phyloP scores from a whole-genome alignment of 192 early-diverging fungal species.

The Coemansia sp. region DNA sequence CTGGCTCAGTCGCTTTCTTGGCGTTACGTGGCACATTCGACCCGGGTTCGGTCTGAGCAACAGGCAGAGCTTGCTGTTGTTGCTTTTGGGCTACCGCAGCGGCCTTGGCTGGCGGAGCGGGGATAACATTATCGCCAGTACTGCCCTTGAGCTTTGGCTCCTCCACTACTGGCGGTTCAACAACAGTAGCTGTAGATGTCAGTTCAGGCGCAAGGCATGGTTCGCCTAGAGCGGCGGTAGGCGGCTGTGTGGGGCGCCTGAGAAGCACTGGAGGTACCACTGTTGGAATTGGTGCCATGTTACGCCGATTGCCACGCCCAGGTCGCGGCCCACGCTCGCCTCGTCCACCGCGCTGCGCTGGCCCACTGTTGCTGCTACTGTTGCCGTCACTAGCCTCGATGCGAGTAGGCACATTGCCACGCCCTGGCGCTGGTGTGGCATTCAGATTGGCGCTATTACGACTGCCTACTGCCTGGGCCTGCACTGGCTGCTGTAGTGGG shows the following conservation, averaged over 20 bases:
- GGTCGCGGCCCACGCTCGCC: constrained; percentile 1
- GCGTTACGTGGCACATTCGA: neutral
- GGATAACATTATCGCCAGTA: neutral
- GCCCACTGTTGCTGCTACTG: constrained; percentile 5
- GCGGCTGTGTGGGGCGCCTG: neutral
- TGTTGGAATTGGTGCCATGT: constrained; percentile 34
- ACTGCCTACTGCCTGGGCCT: neutral
- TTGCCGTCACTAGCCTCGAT: constrained; percentile 3
- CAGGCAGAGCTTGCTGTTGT: neutral
- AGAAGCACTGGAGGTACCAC: constrained; percentile 41
- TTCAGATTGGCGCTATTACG: neutral
- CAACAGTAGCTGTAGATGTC: neutral
- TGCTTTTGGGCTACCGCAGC: neutral
- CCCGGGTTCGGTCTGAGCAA: neutral
- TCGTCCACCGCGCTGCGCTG: neutral
- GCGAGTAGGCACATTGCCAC: neutral
- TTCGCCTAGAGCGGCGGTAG: neutral
- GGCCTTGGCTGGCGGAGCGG: neutral
- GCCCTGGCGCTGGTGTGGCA: neutral
- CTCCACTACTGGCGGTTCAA: neutral
- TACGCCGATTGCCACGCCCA: constrained; percentile 18
- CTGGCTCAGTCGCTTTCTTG: neutral
- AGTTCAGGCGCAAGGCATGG: neutral
- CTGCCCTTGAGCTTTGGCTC: neutral
- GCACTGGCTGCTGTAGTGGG: neutral